Evolutionary conservation across 257 asterid species (phyloP).

Genomic region (Thymus quinquecostatus): DNA sequence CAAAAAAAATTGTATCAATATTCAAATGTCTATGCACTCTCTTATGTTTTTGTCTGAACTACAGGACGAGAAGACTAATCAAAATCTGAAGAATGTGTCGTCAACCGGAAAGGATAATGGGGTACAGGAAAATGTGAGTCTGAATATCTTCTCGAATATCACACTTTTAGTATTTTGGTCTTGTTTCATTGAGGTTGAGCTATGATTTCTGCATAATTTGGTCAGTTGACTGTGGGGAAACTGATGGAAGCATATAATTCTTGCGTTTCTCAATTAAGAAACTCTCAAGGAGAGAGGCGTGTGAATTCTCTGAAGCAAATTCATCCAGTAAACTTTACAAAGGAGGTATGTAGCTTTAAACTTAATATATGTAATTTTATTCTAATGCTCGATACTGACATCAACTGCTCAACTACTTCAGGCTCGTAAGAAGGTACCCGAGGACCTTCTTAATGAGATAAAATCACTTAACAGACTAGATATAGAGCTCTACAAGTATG

Average conservation of each 20-base stretch:
- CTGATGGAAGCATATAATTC: slow-evolving; percentile 70
- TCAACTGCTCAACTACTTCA: slow-evolving; percentile 37
- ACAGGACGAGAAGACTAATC: slow-evolving; percentile 49
- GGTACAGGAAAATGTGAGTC: slow-evolving; percentile 53
- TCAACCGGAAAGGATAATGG: slow-evolving; percentile 42
- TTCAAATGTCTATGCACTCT: slow-evolving; percentile 16
- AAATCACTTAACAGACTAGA: slow-evolving; percentile 71
- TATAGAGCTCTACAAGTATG: slow-evolving; percentile 73
- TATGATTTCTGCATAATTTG: slow-evolving; percentile 34
- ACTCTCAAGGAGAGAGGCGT: slow-evolving; percentile 66
- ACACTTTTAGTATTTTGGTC: background rate
- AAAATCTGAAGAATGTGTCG: slow-evolving; percentile 40
- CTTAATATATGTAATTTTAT: background rate
- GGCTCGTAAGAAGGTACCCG: slow-evolving; percentile 69
- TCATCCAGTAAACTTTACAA: slow-evolving; percentile 85
- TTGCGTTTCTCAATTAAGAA: slow-evolving; percentile 61
- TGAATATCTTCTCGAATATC: slow-evolving; percentile 19
- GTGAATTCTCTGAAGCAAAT: slow-evolving; percentile 62
- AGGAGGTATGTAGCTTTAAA: slow-evolving; percentile 58
- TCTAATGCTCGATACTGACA: slow-evolving; percentile 18
- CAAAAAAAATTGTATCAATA: background rate
- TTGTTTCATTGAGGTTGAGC: slow-evolving; percentile 10
- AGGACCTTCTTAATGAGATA: slow-evolving; percentile 64
- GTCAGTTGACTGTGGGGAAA: slow-evolving; percentile 70
- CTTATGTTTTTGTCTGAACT: slow-evolving; percentile 32